Percentiles rank a stretch among this genome's conserved stretches.
phyloP scores from a whole-genome alignment of 2,329 filamentous ascomycete species.

The Hymenoscyphus salicellus region DNA sequence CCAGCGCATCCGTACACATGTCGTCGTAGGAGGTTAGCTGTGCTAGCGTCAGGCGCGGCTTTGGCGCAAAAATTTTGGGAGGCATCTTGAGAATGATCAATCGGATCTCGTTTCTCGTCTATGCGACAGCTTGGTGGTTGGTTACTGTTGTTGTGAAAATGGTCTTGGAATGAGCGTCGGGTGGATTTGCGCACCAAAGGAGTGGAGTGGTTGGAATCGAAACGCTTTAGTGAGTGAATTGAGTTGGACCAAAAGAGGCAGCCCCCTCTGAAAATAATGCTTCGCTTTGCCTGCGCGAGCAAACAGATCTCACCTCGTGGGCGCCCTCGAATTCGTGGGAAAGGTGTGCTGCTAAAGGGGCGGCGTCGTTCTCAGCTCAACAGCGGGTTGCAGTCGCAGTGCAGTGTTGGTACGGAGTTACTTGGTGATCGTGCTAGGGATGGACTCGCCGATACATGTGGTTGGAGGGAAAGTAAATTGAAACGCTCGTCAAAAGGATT shows the following conservation, averaged over 20 bases:
- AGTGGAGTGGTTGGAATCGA: constrained; percentile 5
- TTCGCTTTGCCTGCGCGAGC: neutral
- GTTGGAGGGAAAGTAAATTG: constrained; percentile 1
- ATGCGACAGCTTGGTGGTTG: constrained; percentile 1
- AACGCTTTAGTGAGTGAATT: constrained; percentile 8
- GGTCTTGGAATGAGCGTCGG: constrained; percentile 3
- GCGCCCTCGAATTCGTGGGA: constrained; percentile 5
- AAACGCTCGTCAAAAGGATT: neutral
- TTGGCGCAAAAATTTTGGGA: constrained; percentile 51
- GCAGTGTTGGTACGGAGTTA: constrained; percentile 2
- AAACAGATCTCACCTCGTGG: neutral
- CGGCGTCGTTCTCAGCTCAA: constrained; percentile 17
- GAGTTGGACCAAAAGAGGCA: neutral
- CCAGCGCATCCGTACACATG: constrained; percentile 87
- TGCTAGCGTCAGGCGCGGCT: constrained; percentile 74
- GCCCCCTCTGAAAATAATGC: neutral
- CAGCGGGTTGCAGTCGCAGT: constrained; percentile 4
- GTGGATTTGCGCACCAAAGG: constrained; percentile 9
- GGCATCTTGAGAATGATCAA: constrained; percentile 36
- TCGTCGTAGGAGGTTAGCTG: constrained; percentile 94
- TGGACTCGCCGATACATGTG: constrained; percentile 1
- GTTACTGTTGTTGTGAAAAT: constrained; percentile 2
- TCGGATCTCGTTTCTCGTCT: neutral
- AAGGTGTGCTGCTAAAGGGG: constrained; percentile 8
- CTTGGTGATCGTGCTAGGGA: constrained; percentile 13